A percentile compares a stretch with the other conserved stretches of the same genome.
These are phyloP conservation scores for Trametes villosa DNA, from an alignment of 768 basidiomycete genomes.

Conservation along the genomic window DNA sequence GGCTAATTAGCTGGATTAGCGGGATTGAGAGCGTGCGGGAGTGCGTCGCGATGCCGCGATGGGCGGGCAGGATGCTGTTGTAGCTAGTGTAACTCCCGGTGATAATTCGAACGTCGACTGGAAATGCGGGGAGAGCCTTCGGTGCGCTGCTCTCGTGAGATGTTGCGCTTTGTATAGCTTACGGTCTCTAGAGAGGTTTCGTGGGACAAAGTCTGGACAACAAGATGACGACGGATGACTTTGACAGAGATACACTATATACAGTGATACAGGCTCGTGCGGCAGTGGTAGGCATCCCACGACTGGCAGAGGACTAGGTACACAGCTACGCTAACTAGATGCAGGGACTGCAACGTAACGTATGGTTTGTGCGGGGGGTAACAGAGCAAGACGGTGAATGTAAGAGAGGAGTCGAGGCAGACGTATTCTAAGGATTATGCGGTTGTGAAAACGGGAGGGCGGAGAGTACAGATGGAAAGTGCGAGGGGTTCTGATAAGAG, in stretches of 20 bases:
- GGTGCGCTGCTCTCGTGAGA: no score
- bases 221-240: background rate
- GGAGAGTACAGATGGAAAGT: background rate
- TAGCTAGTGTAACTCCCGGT: no score
- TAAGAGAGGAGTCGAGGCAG: background rate
- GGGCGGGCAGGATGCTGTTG: conserved; percentile 79
- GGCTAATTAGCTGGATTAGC: conserved; percentile 84
- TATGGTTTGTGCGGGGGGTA: background rate
- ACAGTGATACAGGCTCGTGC: conserved; percentile 1
- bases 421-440: background rate
- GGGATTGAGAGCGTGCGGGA: conserved; percentile 93
- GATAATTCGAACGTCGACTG: no score
- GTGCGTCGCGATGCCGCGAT: conserved; percentile 89
- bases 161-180: no score
- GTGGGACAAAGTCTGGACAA: no score
- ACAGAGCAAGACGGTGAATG: background rate
- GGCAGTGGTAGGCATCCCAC: background rate
- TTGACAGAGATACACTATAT: conserved; percentile 8
- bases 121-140: no score
- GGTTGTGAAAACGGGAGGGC: background rate
- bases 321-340: conserved; percentile 3
- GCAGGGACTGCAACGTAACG: conserved; percentile 3
- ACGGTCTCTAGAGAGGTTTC: no score
- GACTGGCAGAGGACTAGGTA: background rate
- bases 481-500: background rate